Base-by-base conservation (phyloP, 192 early-diverging fungal species). In the Mortierella antarctica region DNA sequence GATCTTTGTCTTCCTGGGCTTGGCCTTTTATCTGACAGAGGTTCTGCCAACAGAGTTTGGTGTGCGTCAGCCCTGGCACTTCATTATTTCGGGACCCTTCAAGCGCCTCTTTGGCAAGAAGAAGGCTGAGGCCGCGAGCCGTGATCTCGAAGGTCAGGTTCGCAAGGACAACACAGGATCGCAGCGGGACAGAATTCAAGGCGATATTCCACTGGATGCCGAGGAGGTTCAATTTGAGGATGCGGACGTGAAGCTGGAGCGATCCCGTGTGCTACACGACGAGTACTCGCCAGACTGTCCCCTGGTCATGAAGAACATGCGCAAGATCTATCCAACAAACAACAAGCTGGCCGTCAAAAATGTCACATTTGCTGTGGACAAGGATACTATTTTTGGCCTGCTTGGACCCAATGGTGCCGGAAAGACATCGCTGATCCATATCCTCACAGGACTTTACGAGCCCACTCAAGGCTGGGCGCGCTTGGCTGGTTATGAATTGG, bases 401-500 rank as follows among this genome's bases (percentile, higher is more conserved):
- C 74, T 94, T 42, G 89, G 91, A 23, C 89, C 88, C 14, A 92
- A 92, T 55, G 89, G 91, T 12, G 90, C 91, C 5, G 93, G 93
- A 48, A 94, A 94, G 73, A 89, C 92, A 10, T 92, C 93, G 10
- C 65, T 92, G 53, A 91, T 94, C 52, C 83, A 82, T 20, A 94
- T 94, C 57, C 67, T 94, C 65, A 94, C 92, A 14, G 92, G 92
- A 13, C 62, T 92, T 9, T 91, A 90, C 62, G 81, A 82, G 51
- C 80, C 86, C 10, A 88, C 90, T 3, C 51, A 64, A 21, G 93
- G 93, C 41, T 66, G 56, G 47, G 92, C 92, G 0, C 83, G 53
- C 46, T 61, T 94, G 12, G 86, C 88, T 41, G 88, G 89, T 0
- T 91, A 76, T 57, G 85, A 91, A 65, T 73, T 92, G 65, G 68